Evolutionary conservation across 805 yeast genomes (phyloP).

Genomic region (Spathaspora gorwiae): DNA sequence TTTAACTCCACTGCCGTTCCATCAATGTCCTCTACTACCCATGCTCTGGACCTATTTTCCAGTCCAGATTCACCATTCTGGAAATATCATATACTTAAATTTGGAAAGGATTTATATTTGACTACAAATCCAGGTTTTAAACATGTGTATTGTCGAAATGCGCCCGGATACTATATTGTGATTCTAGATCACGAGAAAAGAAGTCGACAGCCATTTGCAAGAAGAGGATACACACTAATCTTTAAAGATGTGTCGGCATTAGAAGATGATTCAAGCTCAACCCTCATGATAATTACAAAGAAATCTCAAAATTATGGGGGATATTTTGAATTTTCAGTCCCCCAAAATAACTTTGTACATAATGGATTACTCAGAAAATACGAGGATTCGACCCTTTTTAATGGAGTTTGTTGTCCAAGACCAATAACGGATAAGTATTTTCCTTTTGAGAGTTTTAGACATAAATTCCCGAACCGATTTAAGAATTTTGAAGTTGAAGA

Average conservation of each 20-base stretch:
- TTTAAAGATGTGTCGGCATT: constrained; percentile 19
- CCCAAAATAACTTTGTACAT: constrained; percentile 8
- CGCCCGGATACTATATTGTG: constrained; percentile 57
- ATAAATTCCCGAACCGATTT: constrained; percentile 7
- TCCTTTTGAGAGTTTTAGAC: constrained; percentile 14
- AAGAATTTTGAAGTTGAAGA: constrained; percentile 27
- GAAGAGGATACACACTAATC: constrained; percentile 21
- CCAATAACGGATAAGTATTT: constrained; percentile 17
- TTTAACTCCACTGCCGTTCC: no score
- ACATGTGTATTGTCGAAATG: constrained; percentile 55
- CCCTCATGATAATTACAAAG: constrained; percentile 24
- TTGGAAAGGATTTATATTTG: constrained; percentile 53
- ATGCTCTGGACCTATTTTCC: no score
- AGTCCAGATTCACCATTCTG: constrained; percentile 35
- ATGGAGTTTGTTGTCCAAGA: constrained; percentile 23
- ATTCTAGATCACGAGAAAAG: constrained; percentile 21
- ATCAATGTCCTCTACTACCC: no score
- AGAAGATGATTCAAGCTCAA: constrained; percentile 14
- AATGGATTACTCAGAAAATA: background rate
- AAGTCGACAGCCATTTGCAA: constrained; percentile 8
- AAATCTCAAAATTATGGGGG: constrained; percentile 25
- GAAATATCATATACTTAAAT: constrained; percentile 59
- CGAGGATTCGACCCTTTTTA: constrained; percentile 10
- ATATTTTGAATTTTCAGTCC: constrained; percentile 20
- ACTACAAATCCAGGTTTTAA: constrained; percentile 64